phyloP scores from a whole-genome alignment of 495 filamentous ascomycete species.

The Trichoderma erinaceum region DNA sequence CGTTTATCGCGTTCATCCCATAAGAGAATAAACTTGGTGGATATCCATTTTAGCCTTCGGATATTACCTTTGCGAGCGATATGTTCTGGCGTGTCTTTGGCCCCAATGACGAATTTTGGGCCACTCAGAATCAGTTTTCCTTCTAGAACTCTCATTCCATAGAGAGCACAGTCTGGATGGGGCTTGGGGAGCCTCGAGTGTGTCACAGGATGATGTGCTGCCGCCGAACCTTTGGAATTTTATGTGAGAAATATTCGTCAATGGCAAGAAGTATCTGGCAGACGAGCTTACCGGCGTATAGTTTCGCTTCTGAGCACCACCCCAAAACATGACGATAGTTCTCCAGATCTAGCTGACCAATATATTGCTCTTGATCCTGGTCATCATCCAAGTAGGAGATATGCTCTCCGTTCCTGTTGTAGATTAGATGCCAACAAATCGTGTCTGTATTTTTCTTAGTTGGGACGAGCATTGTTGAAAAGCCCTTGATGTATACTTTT shows the following conservation, averaged over 20 bases:
- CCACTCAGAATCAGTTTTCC: not conserved
- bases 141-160: not conserved
- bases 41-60: conserved; percentile 21
- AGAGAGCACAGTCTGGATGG: not conserved
- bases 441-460: not conserved
- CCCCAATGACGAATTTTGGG: not conserved
- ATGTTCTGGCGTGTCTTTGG: not conserved
- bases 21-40: conserved; percentile 22
- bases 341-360: not conserved
- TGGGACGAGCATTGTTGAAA: not conserved
- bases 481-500: not conserved
- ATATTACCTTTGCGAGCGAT: conserved; percentile 18
- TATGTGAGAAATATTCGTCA: not conserved
- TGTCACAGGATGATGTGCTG: not conserved
- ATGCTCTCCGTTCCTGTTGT: not conserved
- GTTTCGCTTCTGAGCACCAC: not conserved
- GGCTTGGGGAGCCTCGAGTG: not conserved
- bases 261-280: not conserved
- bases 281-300: not conserved
- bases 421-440: not conserved
- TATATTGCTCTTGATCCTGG: not conserved
- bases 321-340: not conserved
- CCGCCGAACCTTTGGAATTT: not conserved
- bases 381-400: not conserved
- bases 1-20: conserved; percentile 29